Percentiles rank a stretch among this genome's conserved stretches.
phyloP scores from a whole-genome alignment of 208 protist species.

The Leptomonas seymouri region DNA sequence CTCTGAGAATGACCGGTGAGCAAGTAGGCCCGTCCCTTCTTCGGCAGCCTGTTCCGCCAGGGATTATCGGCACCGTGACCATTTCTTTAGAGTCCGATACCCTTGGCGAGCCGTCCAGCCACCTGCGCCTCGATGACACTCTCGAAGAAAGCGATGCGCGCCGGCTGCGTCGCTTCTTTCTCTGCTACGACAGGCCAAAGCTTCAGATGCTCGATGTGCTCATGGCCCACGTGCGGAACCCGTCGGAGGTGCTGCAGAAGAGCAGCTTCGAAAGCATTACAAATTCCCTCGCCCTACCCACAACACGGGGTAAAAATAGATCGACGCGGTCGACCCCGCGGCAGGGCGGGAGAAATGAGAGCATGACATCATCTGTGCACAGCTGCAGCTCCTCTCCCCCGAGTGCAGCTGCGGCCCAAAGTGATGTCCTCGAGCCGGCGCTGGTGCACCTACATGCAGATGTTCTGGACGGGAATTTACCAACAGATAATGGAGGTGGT shows the following conservation, averaged over 20 bases:
- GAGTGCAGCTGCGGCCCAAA: background rate
- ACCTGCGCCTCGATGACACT: constrained; percentile 38
- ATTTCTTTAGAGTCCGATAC: constrained; percentile 70
- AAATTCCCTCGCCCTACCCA: constrained; percentile 3
- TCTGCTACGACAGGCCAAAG: constrained; percentile 51
- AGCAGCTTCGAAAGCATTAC: background rate
- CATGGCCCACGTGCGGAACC: constrained; percentile 60
- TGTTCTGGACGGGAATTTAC: too few relatives aligned
- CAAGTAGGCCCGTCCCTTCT: constrained; percentile 31
- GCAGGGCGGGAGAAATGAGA: background rate
- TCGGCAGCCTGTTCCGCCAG: constrained; percentile 27
- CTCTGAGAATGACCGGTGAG: background rate
- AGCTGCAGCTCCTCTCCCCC: constrained; percentile 7
- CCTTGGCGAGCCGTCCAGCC: constrained; percentile 38
- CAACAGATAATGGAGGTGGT: background rate
- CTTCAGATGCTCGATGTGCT: constrained; percentile 72
- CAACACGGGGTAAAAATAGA: background rate
- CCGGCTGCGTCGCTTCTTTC: constrained; percentile 64
- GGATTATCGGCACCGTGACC: constrained; percentile 68
- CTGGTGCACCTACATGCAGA: background rate
- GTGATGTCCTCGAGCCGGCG: background rate
- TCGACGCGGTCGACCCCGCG: background rate
- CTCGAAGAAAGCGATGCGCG: constrained; percentile 46
- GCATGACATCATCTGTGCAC: constrained; percentile 2
- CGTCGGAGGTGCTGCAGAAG: constrained; percentile 25